Evolutionary conservation across 768 basidiomycete species (phyloP), one percentile per base, ranked within the genome.

Genomic region (Leccinum disarticulatum): DNA sequence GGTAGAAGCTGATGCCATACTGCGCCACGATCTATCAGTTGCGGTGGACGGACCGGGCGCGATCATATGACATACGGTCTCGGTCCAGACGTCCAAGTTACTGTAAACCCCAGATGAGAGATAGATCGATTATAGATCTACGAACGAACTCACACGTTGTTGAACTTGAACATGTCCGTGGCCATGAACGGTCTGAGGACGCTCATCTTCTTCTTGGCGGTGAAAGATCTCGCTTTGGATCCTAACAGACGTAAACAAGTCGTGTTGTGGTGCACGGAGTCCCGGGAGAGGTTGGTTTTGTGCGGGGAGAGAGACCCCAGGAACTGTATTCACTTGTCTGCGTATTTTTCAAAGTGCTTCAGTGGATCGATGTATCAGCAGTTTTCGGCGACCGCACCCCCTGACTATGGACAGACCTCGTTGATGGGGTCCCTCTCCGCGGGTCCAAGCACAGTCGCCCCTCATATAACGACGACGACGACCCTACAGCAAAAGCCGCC

Each of bases 31-130:
- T 9, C 19, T 31, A 58, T 66, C 28, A 62, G 55, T n/a, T 14
- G 54, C 4, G 19, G 52, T 15, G 41, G 22, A 53, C 38, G 17
- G 46, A 30, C 28, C 19, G 15, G 14, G 38, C 22, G 55, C 4
- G 6, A 56, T 25, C 25, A 25, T 4, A 46, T 38, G 47, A 77
- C 87, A 69, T 66, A 94, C 95, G 22, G 97, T 98, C 76, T 98
- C 96, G 49, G 97, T 98, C 93, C 93, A 98, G 49, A 95, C 79
- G 73, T 98, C 96, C 69, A 96, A 77, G 75, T 99, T 98, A 61
- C 93, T 94, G 73, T 1, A 54, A 7, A 50, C 57, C 43, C 69
- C 57, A 64, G 48, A 60, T n/a, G 55, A 4, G 52, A 47, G 19
- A 2, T n/a, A 22, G 27, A 27, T 27, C 0, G 3, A 4, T 33